phyloP scores from a whole-genome alignment of 495 filamentous ascomycete species.

The Aspergillus leporis region DNA sequence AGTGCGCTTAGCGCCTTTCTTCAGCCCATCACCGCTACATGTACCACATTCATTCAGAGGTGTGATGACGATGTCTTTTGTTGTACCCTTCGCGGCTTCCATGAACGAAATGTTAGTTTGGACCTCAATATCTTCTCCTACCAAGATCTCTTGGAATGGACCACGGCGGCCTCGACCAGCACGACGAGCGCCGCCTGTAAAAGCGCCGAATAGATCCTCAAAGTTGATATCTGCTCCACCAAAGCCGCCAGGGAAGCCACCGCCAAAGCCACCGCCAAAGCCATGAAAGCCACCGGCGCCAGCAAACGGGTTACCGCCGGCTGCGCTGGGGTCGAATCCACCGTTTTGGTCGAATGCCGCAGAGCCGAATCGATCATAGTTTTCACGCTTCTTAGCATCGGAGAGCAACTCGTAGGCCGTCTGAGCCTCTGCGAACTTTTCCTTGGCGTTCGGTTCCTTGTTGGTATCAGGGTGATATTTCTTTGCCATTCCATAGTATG shows the following conservation, averaged over 20 bases:
- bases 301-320: constrained; percentile 63
- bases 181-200: constrained; percentile 65
- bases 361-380: constrained; percentile 86
- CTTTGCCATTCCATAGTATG: constrained; percentile 97
- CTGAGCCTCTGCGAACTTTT: constrained; percentile 90
- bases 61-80: constrained; percentile 73
- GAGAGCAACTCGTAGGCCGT: constrained; percentile 89
- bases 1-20: constrained; percentile 69
- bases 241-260: constrained; percentile 54
- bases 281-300: constrained; percentile 52
- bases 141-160: constrained; percentile 73
- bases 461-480: constrained; percentile 98
- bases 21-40: constrained; percentile 81
- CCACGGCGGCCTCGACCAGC: constrained; percentile 53
- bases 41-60: constrained; percentile 77
- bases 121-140: constrained; percentile 93
- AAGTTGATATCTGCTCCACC: constrained; percentile 79
- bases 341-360: constrained; percentile 81
- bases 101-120: constrained; percentile 90
- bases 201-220: constrained; percentile 91
- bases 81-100: constrained; percentile 89
- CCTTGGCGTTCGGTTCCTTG: constrained; percentile 88
- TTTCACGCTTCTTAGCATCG: constrained; percentile 86
- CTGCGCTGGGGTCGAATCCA: constrained; percentile 70
- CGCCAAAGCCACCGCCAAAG: constrained; percentile 57